Evolutionary conservation across 2,329 filamentous ascomycete genomes (phyloP).

Genomic region (Monosporascus sp.): DNA sequence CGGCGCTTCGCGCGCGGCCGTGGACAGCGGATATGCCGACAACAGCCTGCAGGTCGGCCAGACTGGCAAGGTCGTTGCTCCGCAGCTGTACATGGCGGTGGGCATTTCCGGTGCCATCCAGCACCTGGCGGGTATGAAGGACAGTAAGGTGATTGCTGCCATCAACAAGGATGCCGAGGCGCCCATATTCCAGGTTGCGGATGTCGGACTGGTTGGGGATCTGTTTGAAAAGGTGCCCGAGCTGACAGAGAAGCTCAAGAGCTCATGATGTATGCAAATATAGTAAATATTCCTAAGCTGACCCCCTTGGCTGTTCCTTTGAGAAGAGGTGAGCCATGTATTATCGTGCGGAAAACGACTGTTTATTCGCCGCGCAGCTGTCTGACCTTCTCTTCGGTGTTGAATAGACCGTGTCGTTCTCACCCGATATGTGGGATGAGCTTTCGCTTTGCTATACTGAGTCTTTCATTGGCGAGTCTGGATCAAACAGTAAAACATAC

Average conservation of each 20-base stretch:
- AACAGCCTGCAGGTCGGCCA: conserved; percentile 98
- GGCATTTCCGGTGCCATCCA: conserved; percentile 97
- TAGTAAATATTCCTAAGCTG: conserved; percentile 6
- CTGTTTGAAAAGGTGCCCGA: conserved; percentile 94
- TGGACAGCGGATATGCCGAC: conserved; percentile 95
- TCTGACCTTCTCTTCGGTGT: too few relatives aligned
- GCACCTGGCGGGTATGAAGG: conserved; percentile 98
- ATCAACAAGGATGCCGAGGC: conserved; percentile 98
- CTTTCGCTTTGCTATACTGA: too few relatives aligned
- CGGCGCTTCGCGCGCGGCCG: conserved; percentile 87
- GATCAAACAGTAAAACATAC: too few relatives aligned
- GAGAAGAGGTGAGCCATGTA: too few relatives aligned
- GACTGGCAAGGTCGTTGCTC: conserved; percentile 97
- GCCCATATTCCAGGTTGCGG: conserved; percentile 96
- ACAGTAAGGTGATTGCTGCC: conserved; percentile 97
- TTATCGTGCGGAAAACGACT: too few relatives aligned
- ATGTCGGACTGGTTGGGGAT: conserved; percentile 92
- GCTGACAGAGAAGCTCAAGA: conserved; percentile 90
- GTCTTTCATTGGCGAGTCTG: too few relatives aligned
- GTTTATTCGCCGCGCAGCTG: too few relatives aligned
- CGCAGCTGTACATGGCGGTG: conserved; percentile 89
- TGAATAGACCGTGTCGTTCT: too few relatives aligned
- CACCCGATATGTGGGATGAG: too few relatives aligned
- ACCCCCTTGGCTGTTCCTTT: too few relatives aligned
- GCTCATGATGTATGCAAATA: conserved; percentile 24